Evolutionary conservation across 345 rosid genomes (phyloP).

Genomic region (Eucalyptus camaldulensis): DNA sequence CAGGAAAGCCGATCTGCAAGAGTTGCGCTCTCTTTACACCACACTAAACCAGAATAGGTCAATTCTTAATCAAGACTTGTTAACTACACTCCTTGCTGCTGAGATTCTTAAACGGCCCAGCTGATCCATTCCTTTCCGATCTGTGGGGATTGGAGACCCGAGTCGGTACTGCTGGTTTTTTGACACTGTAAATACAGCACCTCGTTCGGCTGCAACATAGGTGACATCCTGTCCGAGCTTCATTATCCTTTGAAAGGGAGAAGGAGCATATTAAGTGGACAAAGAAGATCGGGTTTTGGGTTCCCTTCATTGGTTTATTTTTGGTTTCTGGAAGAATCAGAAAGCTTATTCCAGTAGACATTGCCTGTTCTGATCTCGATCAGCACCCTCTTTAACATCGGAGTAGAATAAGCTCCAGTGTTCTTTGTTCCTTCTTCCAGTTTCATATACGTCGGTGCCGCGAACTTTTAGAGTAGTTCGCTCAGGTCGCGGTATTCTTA

Average conservation of each 20-base stretch:
- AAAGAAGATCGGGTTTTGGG: neutral
- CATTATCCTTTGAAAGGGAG: neutral
- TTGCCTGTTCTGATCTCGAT: neutral
- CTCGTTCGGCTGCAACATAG: neutral
- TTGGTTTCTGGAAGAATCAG: neutral
- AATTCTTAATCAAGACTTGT: constrained; percentile 12
- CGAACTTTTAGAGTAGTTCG: neutral
- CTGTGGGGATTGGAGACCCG: neutral
- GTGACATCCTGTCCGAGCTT: neutral
- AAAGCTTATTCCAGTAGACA: neutral
- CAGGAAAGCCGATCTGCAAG: constrained; percentile 67
- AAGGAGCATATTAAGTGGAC: neutral
- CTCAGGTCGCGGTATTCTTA: neutral
- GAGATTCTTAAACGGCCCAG: constrained; percentile 43
- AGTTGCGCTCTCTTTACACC: constrained; percentile 34
- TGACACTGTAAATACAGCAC: neutral
- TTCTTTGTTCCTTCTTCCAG: neutral
- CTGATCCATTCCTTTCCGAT: constrained; percentile 4
- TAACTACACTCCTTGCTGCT: constrained; percentile 36
- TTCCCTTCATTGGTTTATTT: neutral
- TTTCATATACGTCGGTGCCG: neutral
- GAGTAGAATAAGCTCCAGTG: neutral
- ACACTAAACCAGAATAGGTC: constrained; percentile 22
- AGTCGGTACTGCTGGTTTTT: neutral
- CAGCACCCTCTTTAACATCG: neutral